Percentiles rank a stretch among this genome's conserved stretches.
Evolutionary conservation across 805 yeast genomes (phyloP).

Genomic region (Wickerhamomyces subpelliculosus): DNA sequence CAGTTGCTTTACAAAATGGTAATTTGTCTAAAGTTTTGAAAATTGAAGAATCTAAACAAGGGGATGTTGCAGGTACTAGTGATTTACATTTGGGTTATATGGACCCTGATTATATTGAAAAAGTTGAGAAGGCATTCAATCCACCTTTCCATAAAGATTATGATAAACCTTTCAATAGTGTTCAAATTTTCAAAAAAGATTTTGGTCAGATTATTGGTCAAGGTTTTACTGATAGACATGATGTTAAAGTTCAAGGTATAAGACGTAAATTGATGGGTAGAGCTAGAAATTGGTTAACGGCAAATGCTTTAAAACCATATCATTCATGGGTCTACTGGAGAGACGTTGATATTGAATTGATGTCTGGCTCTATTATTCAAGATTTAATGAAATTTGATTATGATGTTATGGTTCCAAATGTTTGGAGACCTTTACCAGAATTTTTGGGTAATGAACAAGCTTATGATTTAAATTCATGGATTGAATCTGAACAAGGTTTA

Average conservation of each 20-base stretch:
- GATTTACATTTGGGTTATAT: slow-evolving; percentile 65
- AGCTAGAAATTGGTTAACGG: slow-evolving; percentile 78
- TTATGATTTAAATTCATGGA: slow-evolving; percentile 95
- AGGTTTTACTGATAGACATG: slow-evolving; percentile 78
- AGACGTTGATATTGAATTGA: slow-evolving; percentile 79
- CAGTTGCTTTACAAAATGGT: slow-evolving; percentile 66
- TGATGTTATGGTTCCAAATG: slow-evolving; percentile 79
- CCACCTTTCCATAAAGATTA: slow-evolving; percentile 63
- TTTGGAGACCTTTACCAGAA: slow-evolving; percentile 95
- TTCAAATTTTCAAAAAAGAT: slow-evolving; percentile 75
- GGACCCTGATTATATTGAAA: slow-evolving; percentile 55
- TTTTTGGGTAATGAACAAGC: slow-evolving; percentile 90
- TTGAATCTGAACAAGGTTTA: slow-evolving; percentile 74
- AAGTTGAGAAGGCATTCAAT: slow-evolving; percentile 50
- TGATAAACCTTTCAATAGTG: slow-evolving; percentile 64
- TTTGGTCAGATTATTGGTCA: slow-evolving; percentile 83
- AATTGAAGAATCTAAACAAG: slow-evolving; percentile 32
- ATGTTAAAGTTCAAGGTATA: slow-evolving; percentile 78
- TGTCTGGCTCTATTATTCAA: slow-evolving; percentile 71
- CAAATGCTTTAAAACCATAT: slow-evolving; percentile 69
- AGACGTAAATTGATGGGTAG: slow-evolving; percentile 82
- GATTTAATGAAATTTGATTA: slow-evolving; percentile 62
- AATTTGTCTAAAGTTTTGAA: slow-evolving; percentile 43
- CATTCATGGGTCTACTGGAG: slow-evolving; percentile 93
- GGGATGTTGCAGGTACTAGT: slow-evolving; percentile 41